Conservation (phyloP, 345 rosid species). For the Orychophragmus violaceus region DNA sequence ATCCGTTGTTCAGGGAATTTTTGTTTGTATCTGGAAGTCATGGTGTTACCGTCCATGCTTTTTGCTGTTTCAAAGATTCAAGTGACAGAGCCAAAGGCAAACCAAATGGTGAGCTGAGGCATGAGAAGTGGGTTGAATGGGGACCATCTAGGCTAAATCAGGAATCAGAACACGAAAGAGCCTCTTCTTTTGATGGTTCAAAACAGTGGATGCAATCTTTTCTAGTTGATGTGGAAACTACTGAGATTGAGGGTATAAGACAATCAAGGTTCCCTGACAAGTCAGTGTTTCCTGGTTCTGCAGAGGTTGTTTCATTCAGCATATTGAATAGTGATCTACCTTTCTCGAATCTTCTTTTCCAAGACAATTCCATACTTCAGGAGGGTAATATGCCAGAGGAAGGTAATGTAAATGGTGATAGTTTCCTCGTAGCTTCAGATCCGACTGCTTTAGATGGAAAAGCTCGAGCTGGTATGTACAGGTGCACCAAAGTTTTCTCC, state of each 20-base stretch:
- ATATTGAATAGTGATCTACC: slow-evolving; percentile 47
- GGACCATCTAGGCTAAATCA: slow-evolving; percentile 52
- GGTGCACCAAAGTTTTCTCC: slow-evolving; percentile 72
- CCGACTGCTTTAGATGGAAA: slow-evolving; percentile 28
- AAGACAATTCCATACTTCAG: slow-evolving; percentile 23
- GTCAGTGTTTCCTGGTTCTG: slow-evolving; percentile 64
- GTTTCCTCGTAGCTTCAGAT: slow-evolving; percentile 28
- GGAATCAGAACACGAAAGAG: slow-evolving; percentile 29
- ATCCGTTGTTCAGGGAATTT: slow-evolving; percentile 64
- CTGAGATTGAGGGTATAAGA: slow-evolving; percentile 46
- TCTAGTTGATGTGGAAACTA: slow-evolving; percentile 51
- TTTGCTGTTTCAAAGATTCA: slow-evolving; percentile 39
- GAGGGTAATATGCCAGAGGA: slow-evolving; percentile 27
- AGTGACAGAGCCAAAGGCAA: slow-evolving; percentile 22
- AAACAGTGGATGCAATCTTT: slow-evolving; percentile 81
- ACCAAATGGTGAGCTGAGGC: slow-evolving; percentile 39
- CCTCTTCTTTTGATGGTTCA: slow-evolving; percentile 36
- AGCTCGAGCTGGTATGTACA: slow-evolving; percentile 39
- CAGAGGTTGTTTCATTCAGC: slow-evolving; percentile 77
- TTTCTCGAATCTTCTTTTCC: slow-evolving; percentile 35
- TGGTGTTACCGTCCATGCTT: slow-evolving; percentile 84
- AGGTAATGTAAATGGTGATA: slow-evolving; percentile 25
- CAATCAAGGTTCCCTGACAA: slow-evolving; percentile 68
- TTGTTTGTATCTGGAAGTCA: slow-evolving; percentile 64
- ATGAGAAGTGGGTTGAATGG: slow-evolving; percentile 93